Conservation (phyloP, 805 yeast species). For the Saccharomyces mikatae region DNA sequence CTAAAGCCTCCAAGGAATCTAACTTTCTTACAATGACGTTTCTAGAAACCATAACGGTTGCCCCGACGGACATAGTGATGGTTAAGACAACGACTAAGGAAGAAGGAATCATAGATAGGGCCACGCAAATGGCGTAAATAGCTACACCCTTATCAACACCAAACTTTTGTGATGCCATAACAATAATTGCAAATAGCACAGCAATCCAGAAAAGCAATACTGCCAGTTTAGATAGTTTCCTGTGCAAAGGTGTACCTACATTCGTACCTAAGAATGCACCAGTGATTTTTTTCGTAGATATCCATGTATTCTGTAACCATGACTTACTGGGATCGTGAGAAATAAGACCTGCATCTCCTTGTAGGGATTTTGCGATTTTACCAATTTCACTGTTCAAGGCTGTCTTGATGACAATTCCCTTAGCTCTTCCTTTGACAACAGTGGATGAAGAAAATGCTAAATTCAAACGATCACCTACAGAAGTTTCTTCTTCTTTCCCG, state of each 20-base stretch:
- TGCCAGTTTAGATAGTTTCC: conserved; percentile 70
- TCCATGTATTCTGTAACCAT: conserved; percentile 29
- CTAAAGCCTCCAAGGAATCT: conserved; percentile 90
- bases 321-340: conserved; percentile 37
- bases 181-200: conserved; percentile 77
- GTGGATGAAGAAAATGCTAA: conserved; percentile 94
- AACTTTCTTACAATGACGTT: conserved; percentile 88
- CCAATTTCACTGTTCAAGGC: conserved; percentile 90
- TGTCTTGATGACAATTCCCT: conserved; percentile 89
- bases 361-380: conserved; percentile 80
- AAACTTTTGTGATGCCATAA: conserved; percentile 76
- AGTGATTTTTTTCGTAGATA: conserved; percentile 43
- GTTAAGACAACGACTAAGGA: conserved; percentile 96
- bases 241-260: conserved; percentile 76
- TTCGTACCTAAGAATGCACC: conserved; percentile 69
- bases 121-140: conserved; percentile 84
- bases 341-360: conserved; percentile 17
- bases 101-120: conserved; percentile 98
- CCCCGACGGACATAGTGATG: conserved; percentile 93
- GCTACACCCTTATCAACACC: conserved; percentile 74
- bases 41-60: conserved; percentile 87
- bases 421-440: conserved; percentile 89
- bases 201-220: conserved; percentile 64
- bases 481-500: conserved; percentile 29
- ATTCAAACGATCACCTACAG: conserved; percentile 61